These are phyloP conservation scores for Chalciporus pseudorubinellus DNA, from an alignment of 768 basidiomycete species.

Conservation along the genomic window DNA sequence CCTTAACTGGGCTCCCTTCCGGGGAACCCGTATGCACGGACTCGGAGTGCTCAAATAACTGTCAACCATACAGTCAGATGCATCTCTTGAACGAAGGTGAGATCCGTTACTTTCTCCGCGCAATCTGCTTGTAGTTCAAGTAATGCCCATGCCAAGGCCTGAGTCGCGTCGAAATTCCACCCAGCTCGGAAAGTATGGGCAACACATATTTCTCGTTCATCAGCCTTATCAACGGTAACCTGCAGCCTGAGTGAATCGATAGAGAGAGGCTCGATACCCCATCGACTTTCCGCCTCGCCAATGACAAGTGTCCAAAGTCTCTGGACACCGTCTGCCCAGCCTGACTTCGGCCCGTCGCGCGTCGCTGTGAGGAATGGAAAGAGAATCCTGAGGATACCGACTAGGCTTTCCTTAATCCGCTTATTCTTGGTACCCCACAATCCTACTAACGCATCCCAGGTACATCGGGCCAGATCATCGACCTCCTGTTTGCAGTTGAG, in stretches of 20 bases:
- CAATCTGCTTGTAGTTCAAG: conserved; percentile 82
- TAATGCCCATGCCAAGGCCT: conserved; percentile 77
- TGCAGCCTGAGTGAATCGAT: conserved; percentile 65
- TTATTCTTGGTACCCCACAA: conserved; percentile 83
- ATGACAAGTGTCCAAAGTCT: conserved; percentile 56
- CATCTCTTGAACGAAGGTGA: neutral
- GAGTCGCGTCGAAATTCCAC: conserved; percentile 62
- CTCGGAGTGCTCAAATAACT: conserved; percentile 69
- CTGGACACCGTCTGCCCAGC: conserved; percentile 47
- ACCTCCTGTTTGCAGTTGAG: conserved; percentile 68
- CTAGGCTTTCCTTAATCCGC: conserved; percentile 71
- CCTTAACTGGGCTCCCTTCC: conserved; percentile 28
- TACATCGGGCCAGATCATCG: conserved; percentile 52
- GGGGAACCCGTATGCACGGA: conserved; percentile 42
- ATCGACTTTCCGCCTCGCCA: conserved; percentile 60
- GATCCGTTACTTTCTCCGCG: conserved; percentile 52
- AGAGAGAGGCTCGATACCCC: conserved; percentile 64
- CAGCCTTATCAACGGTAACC: conserved; percentile 17
- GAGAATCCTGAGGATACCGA: conserved; percentile 68
- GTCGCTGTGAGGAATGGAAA: conserved; percentile 65
- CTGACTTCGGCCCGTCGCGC: conserved; percentile 30
- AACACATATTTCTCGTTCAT: conserved; percentile 46
- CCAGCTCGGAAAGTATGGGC: conserved; percentile 71
- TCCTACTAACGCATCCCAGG: conserved; percentile 63
- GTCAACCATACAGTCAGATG: conserved; percentile 2